A percentile compares a stretch with the other conserved stretches of the same genome.
Evolutionary conservation across 164 flowering plant species (phyloP).

Genomic region (Berberis vulgaris): DNA sequence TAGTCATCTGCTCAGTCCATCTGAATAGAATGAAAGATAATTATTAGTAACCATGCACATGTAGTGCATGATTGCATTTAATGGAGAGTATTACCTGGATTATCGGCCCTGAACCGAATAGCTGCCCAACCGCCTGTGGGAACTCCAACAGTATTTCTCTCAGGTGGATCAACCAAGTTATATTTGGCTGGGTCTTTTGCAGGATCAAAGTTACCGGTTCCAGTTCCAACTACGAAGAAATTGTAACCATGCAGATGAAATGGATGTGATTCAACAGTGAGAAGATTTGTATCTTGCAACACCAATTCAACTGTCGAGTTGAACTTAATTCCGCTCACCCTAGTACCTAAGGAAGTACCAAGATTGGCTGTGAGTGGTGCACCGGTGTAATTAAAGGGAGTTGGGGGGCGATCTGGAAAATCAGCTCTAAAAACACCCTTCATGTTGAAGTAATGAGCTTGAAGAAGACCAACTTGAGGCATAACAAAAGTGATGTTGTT

Average conservation of each 20-base stretch:
- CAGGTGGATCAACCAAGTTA: slow-evolving; percentile 64
- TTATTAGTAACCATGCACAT: too few relatives aligned
- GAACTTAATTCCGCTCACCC: slow-evolving; percentile 33
- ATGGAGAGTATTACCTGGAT: slow-evolving; percentile 44
- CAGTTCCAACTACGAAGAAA: slow-evolving; percentile 48
- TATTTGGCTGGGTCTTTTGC: slow-evolving; percentile 41
- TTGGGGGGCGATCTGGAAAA: slow-evolving; percentile 44
- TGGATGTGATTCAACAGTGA: slow-evolving; percentile 48
- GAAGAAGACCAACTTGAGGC: slow-evolving; percentile 37
- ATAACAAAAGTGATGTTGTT: slow-evolving; percentile 43
- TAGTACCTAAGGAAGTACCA: slow-evolving; percentile 26
- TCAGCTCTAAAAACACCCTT: slow-evolving; percentile 35
- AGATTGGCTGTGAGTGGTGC: slow-evolving; percentile 47
- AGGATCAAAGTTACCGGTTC: slow-evolving; percentile 40
- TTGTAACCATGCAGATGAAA: slow-evolving; percentile 55
- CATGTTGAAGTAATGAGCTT: slow-evolving; percentile 36
- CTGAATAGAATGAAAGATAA: too few relatives aligned
- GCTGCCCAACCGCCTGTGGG: slow-evolving; percentile 81
- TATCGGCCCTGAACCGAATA: slow-evolving; percentile 56
- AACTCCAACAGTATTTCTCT: slow-evolving; percentile 62
- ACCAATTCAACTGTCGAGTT: slow-evolving; percentile 44
- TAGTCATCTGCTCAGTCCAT: too few relatives aligned
- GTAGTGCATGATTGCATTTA: not conserved
- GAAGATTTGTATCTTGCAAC: slow-evolving; percentile 44
- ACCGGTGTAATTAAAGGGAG: slow-evolving; percentile 42